Evolutionary conservation across 2,329 filamentous ascomycete species (phyloP).

Genomic region (Penicillium sp.): DNA sequence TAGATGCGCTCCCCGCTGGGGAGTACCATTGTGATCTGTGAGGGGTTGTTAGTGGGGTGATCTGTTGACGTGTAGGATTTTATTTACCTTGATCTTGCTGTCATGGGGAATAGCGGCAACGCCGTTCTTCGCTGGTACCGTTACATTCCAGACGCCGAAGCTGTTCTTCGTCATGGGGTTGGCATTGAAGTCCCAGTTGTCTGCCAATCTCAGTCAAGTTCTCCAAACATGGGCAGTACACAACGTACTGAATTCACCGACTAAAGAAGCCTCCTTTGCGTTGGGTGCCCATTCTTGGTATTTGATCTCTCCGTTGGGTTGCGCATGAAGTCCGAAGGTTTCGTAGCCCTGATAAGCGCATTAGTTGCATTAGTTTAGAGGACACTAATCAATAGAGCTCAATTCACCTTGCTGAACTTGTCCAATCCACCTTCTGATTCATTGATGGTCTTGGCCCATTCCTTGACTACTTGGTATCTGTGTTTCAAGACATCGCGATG

Average conservation of each 20-base stretch:
- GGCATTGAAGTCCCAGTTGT: slow-evolving; percentile 79
- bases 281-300: slow-evolving; percentile 98
- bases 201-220: slow-evolving; percentile 46
- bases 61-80: too few relatives aligned
- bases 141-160: slow-evolving; percentile 85
- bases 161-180: slow-evolving; percentile 83
- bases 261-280: slow-evolving; percentile 76
- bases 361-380: slow-evolving; percentile 1
- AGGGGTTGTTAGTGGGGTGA: neutral
- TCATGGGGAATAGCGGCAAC: slow-evolving; percentile 81
- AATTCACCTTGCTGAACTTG: slow-evolving; percentile 76
- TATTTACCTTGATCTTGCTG: slow-evolving; percentile 83
- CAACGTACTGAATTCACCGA: slow-evolving; percentile 86
- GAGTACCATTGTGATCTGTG: slow-evolving; percentile 75
- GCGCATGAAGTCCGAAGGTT: slow-evolving; percentile 79
- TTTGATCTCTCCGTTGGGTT: slow-evolving; percentile 75
- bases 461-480: slow-evolving; percentile 73
- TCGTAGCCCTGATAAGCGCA: slow-evolving; percentile 66
- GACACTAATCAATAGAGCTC: neutral
- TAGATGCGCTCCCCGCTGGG: slow-evolving; percentile 79
- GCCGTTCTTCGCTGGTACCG: slow-evolving; percentile 69
- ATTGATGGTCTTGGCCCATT: slow-evolving; percentile 83
- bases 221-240: neutral
- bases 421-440: slow-evolving; percentile 83
- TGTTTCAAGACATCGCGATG: slow-evolving; percentile 74